Evolutionary conservation across 2,329 filamentous ascomycete species (phyloP).

Genomic region (Trematosphaeria pertusa): DNA sequence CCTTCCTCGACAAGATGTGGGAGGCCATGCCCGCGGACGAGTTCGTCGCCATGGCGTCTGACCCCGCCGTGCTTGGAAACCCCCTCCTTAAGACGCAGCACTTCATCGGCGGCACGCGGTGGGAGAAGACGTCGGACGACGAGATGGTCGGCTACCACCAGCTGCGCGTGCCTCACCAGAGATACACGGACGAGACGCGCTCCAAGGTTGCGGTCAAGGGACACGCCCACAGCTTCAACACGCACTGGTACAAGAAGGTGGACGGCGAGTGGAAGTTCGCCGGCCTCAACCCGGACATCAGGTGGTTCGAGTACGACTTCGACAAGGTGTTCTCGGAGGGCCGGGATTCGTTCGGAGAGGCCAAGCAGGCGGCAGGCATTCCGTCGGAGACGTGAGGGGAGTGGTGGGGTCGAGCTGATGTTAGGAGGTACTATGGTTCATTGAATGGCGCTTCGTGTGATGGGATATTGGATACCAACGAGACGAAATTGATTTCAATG

Average conservation of each 20-base stretch:
- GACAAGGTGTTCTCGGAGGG: constrained; percentile 62
- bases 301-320: constrained; percentile 64
- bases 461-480: background rate
- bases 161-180: constrained; percentile 65
- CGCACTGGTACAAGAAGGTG: constrained; percentile 64
- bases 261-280: constrained; percentile 66
- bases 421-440: background rate
- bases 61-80: constrained; percentile 61
- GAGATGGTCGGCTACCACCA: constrained; percentile 63
- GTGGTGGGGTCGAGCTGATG: background rate
- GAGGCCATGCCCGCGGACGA: constrained; percentile 63
- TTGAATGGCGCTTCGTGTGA: background rate
- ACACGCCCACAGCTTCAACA: constrained; percentile 63
- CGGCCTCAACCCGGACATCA: constrained; percentile 60
- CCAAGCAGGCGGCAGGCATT: constrained; percentile 50
- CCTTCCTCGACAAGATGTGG: constrained; percentile 62
- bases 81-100: constrained; percentile 63
- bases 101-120: constrained; percentile 61
- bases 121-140: constrained; percentile 57
- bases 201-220: constrained; percentile 60
- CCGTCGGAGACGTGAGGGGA: constrained; percentile 19
- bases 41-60: constrained; percentile 61
- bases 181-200: constrained; percentile 58
- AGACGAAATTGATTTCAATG: background rate
- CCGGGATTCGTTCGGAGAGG: constrained; percentile 54